Percentiles rank a stretch among this genome's conserved stretches.
These are phyloP conservation scores for Nepenthes mirabilis DNA, from an alignment of 148 eudicot genomes.

Conservation along the genomic window DNA sequence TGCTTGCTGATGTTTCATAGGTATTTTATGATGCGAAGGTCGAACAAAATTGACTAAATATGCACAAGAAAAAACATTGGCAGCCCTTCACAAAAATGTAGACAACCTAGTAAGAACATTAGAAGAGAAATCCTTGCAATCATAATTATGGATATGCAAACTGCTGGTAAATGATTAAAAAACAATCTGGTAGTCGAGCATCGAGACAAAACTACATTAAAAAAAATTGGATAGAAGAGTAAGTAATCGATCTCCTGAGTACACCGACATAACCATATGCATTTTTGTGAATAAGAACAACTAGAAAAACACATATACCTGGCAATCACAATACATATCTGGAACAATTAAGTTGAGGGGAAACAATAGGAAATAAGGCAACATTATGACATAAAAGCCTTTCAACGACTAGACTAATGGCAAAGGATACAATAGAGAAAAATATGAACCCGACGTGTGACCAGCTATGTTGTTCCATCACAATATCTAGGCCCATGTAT, in stretches of 20 bases:
- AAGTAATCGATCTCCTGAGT: background rate
- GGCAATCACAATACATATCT: conserved; percentile 79
- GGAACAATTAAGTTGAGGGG: conserved; percentile 43
- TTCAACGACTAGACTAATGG: background rate
- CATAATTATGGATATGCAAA: background rate
- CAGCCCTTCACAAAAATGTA: conserved; percentile 52
- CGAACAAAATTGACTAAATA: conserved; percentile 81
- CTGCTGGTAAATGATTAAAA: background rate
- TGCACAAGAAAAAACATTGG: conserved; percentile 88
- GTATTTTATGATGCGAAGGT: conserved; percentile 82
- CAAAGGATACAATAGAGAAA: conserved; percentile 94
- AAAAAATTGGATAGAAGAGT: background rate
- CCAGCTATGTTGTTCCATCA: conserved; percentile 99
- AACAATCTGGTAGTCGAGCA: too few species aligned
- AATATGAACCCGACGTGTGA: conserved; percentile 96
- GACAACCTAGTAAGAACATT: conserved; percentile 4
- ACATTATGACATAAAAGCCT: background rate
- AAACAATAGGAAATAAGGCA: conserved; percentile 12
- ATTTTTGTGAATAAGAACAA: background rate
- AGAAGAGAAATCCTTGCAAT: background rate
- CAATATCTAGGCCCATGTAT: conserved; percentile 99
- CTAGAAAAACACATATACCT: conserved; percentile 31
- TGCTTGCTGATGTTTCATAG: conserved; percentile 91
- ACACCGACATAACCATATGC: background rate
- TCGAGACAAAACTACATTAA: too few species aligned